Percentiles rank a stretch among this genome's conserved stretches.
Evolutionary conservation across 768 basidiomycete species (phyloP).

Genomic region (Chalciporus sphaerocephalus): DNA sequence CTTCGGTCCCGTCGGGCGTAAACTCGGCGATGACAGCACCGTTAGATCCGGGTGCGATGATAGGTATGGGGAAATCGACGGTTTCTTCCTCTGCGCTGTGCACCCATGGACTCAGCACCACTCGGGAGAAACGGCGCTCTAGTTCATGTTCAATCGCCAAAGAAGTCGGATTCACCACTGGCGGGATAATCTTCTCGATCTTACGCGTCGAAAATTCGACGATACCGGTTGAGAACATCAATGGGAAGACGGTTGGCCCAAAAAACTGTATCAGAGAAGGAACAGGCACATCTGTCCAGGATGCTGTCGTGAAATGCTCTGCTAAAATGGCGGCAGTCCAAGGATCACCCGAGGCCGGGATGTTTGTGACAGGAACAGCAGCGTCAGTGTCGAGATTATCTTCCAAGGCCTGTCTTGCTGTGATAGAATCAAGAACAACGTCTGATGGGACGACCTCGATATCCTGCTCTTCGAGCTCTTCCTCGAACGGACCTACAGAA

Average conservation of each 20-base stretch:
- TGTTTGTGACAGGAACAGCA: slow-evolving; percentile 11
- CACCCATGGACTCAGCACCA: slow-evolving; percentile 54
- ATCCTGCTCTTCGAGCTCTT: slow-evolving; percentile 35
- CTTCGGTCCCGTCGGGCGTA: background rate
- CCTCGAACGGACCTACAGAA: slow-evolving; percentile 31
- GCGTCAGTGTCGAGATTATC: slow-evolving; percentile 24
- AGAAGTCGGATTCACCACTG: slow-evolving; percentile 16
- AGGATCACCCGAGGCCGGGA: slow-evolving; percentile 20
- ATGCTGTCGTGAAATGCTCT: slow-evolving; percentile 25
- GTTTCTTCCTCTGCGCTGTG: slow-evolving; percentile 29
- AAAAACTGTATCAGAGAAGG: slow-evolving; percentile 39
- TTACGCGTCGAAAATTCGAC: slow-evolving; percentile 61
- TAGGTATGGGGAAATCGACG: slow-evolving; percentile 33
- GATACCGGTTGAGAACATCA: slow-evolving; percentile 56
- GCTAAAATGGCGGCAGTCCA: slow-evolving; percentile 22
- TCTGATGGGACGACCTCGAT: slow-evolving; percentile 23
- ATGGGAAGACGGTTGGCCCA: slow-evolving; percentile 53
- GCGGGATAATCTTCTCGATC: slow-evolving; percentile 44
- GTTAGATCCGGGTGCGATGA: slow-evolving; percentile 29
- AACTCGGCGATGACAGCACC: slow-evolving; percentile 18
- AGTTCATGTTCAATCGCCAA: slow-evolving; percentile 42
- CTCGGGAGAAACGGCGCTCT: slow-evolving; percentile 37
- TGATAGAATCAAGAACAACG: slow-evolving; percentile 27
- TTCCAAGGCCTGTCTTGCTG: slow-evolving; percentile 28
- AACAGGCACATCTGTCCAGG: slow-evolving; percentile 27